Evolutionary conservation across 306 rosid species (phyloP).

Genomic region (Vigna reflexopilosa): DNA sequence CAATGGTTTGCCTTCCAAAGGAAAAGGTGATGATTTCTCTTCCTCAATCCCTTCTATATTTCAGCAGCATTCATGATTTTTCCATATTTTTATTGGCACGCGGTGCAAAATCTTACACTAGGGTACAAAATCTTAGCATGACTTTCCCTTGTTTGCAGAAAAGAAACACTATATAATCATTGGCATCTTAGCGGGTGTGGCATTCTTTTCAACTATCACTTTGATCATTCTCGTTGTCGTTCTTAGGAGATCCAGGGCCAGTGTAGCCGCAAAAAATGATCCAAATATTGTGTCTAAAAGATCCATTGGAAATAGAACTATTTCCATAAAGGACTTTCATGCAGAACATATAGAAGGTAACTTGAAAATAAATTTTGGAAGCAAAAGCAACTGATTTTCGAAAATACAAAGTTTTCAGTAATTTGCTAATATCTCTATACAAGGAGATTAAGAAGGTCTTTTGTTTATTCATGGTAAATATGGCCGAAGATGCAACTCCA

Average conservation of each 20-base stretch:
- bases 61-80: background rate
- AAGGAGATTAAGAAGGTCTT: background rate
- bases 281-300: conserved; percentile 51
- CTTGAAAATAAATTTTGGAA: conserved; percentile 28
- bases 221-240: conserved; percentile 48
- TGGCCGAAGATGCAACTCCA: conserved; percentile 54
- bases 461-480: conserved; percentile 38
- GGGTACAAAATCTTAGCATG: conserved; percentile 21
- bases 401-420: background rate
- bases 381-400: conserved; percentile 2
- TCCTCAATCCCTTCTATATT: background rate
- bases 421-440: conserved; percentile 2
- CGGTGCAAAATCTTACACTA: no score
- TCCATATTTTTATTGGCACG: background rate
- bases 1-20: conserved; percentile 48
- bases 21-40: conserved; percentile 49
- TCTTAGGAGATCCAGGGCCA: conserved; percentile 46
- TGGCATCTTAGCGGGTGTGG: conserved; percentile 51
- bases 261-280: conserved; percentile 34
- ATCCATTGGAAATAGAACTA: conserved; percentile 45
- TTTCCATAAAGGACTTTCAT: conserved; percentile 46
- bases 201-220: conserved; percentile 54
- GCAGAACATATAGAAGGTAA: conserved; percentile 62
- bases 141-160: conserved; percentile 48
- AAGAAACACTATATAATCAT: conserved; percentile 43